A percentile compares a stretch with the other conserved stretches of the same genome.
Conservation (phyloP, 2,329 filamentous ascomycete species). For the Epichloe gansuensis region DNA sequence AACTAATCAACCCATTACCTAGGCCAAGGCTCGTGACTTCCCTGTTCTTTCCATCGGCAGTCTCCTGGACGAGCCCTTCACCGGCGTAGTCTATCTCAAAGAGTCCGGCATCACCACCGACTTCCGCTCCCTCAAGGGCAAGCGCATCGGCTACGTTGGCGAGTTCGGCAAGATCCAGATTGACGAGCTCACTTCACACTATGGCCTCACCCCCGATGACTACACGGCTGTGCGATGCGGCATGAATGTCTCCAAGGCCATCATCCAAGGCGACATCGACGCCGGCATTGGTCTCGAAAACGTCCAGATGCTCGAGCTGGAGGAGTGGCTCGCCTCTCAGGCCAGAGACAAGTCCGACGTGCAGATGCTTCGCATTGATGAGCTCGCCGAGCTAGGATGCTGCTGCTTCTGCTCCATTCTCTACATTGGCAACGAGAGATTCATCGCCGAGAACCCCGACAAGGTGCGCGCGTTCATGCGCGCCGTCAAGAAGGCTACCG, state of each 20-base stretch:
- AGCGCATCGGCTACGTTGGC: slow-evolving; percentile 67
- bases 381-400: slow-evolving; percentile 66
- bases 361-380: slow-evolving; percentile 70
- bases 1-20: too few relatives aligned
- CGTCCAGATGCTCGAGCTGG: slow-evolving; percentile 72
- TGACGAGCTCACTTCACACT: slow-evolving; percentile 66
- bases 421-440: slow-evolving; percentile 66
- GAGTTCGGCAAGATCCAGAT: slow-evolving; percentile 79
- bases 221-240: slow-evolving; percentile 68
- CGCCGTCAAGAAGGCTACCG: slow-evolving; percentile 62
- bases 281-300: slow-evolving; percentile 69
- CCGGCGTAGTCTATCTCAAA: slow-evolving; percentile 65
- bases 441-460: slow-evolving; percentile 52
- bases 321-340: slow-evolving; percentile 57
- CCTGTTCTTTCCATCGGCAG: slow-evolving; percentile 61
- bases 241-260: slow-evolving; percentile 70
- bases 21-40: slow-evolving; percentile 65
- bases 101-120: slow-evolving; percentile 60
- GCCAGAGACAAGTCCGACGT: slow-evolving; percentile 53
- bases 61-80: slow-evolving; percentile 69
- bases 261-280: slow-evolving; percentile 59
- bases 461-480: slow-evolving; percentile 56
- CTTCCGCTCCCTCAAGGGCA: slow-evolving; percentile 62
- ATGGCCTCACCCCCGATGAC: slow-evolving; percentile 58
- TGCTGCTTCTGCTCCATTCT: slow-evolving; percentile 77